Evolutionary conservation across 1,139 yeast genomes (phyloP), one percentile per base, ranked within the genome.

Genomic region (Hemisphaericaspora subhashii): DNA sequence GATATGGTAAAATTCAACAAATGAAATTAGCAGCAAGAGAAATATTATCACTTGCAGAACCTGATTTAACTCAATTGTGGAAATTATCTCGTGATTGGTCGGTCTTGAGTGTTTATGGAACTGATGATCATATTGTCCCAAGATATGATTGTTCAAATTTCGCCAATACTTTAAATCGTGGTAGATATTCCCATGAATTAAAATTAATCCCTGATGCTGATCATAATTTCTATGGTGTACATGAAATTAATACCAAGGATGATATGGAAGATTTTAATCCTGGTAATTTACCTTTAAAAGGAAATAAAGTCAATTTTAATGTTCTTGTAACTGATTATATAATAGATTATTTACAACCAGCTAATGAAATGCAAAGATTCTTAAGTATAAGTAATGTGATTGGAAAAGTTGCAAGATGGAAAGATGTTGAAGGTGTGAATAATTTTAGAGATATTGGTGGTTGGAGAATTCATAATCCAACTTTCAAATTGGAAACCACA

Each of bases 401-500:
- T 9, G 74, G 74, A 1, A 57, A 56, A 16, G 55, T 65, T 14
- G 57, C 77, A 3, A 64, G 87, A 39, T 83, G 86, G 84, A 79
- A 79, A 46, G 44, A 59, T 1, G 72, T 84, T 31, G 87, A 80
- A 26, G 92, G 94, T 0, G 77, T 86, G 10, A 60, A 72, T 38
- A 87, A 88, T 53, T 83, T 86, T 52, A 72, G 96, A 48, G 96
- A 87, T 53, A 58, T 83, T 42, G 96, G 96, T 1, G 96, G 95
- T 3, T 87, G 85, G 79, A 64, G 64, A 42, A 63, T 78, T 8
- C 49, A 49, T 14, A 45, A 44, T 16, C 75, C 75, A 3, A 54
- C 64, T 5, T 60, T 55, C 37, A 45, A 48, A 18, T 17, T 45
- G 31, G 17, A 5, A 34, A 42, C 30, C n/a, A n/a, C n/a, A n/a